A percentile compares a stretch with the other conserved stretches of the same genome.
These are phyloP conservation scores for Pleochaeta shiraiana DNA, from an alignment of 2,329 filamentous ascomycete genomes.

Conservation along the genomic window DNA sequence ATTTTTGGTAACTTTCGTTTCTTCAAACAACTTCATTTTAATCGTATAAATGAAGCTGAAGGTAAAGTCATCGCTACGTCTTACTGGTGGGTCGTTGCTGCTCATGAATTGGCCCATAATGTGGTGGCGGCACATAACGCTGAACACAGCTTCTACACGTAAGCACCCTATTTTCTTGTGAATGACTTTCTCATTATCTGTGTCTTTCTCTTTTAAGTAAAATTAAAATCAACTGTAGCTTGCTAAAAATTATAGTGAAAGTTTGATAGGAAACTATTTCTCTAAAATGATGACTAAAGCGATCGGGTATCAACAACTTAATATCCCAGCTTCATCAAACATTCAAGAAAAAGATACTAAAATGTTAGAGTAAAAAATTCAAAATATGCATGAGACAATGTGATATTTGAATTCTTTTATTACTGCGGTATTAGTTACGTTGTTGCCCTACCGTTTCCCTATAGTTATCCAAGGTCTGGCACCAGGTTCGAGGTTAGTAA, in stretches of 20 bases:
- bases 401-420: no score
- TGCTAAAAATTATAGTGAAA: slow-evolving; percentile 29
- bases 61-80: slow-evolving; percentile 45
- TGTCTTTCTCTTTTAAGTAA: background rate
- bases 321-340: background rate
- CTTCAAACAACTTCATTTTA: slow-evolving; percentile 57
- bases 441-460: no score
- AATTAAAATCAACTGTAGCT: no score
- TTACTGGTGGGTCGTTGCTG: slow-evolving; percentile 93
- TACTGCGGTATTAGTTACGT: no score
- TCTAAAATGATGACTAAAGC: slow-evolving; percentile 33
- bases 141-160: slow-evolving; percentile 67
- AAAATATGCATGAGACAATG: no score
- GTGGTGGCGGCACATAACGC: slow-evolving; percentile 57
- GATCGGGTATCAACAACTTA: background rate
- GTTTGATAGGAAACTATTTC: slow-evolving; percentile 60
- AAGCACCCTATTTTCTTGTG: slow-evolving; percentile 15
- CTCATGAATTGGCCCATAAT: slow-evolving; percentile 92
- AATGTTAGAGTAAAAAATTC: no score
- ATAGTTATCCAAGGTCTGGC: no score
- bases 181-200: background rate
- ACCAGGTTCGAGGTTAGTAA: no score
- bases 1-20: slow-evolving; percentile 90
- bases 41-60: slow-evolving; percentile 23
- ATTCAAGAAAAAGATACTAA: background rate